Evolutionary conservation across 1,284 basidiomycete species (phyloP).

Genomic region (Microbotryomycetes sp.): DNA sequence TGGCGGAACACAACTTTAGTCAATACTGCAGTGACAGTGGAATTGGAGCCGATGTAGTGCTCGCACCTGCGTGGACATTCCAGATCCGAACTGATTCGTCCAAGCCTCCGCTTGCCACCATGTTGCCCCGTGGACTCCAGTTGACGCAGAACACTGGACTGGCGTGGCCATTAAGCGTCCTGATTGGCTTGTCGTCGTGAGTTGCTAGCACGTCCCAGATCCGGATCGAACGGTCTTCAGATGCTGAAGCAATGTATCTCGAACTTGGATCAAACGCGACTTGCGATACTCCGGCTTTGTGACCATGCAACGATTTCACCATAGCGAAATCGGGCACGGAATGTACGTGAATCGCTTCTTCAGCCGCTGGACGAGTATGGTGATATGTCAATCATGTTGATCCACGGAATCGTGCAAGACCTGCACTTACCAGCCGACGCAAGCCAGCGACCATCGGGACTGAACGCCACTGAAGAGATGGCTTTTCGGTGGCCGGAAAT

Average conservation of each 20-base stretch:
- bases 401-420: not conserved
- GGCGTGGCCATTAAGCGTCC: conserved; percentile 61
- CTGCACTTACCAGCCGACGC: conserved; percentile 42
- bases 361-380: conserved; percentile 18
- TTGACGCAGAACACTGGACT: conserved; percentile 90
- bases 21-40: conserved; percentile 6
- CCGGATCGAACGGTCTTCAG: conserved; percentile 77
- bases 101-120: conserved; percentile 85
- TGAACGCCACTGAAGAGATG: conserved; percentile 47
- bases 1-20: conserved; percentile 35
- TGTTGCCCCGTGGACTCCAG: conserved; percentile 79
- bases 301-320: conserved; percentile 15
- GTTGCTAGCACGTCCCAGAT: conserved; percentile 59
- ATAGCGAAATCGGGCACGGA: conserved; percentile 25
- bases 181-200: not conserved
- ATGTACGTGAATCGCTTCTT: conserved; percentile 26
- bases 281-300: conserved; percentile 65
- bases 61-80: conserved; percentile 82
- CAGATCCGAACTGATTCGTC: conserved; percentile 93
- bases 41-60: not conserved
- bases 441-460: conserved; percentile 45
- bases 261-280: conserved; percentile 77
- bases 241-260: conserved; percentile 75
- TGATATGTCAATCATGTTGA: not conserved
- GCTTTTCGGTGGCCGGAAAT: conserved; percentile 46